Percentiles rank a stretch among this genome's conserved stretches.
Evolutionary conservation across 495 filamentous ascomycete genomes (phyloP).

Genomic region (Xanthoparmelia taractica): DNA sequence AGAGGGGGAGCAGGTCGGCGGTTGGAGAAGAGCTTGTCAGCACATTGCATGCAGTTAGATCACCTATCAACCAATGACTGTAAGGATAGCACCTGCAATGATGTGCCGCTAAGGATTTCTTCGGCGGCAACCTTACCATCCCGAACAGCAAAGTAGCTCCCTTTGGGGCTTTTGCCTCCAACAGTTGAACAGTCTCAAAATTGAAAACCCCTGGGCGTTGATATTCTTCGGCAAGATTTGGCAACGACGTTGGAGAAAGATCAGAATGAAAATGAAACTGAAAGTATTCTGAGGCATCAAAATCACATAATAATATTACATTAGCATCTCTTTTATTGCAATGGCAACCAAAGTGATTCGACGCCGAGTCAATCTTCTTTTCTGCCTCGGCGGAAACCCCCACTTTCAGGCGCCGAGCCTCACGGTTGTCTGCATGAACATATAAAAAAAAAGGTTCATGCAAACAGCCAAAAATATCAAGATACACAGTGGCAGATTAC

Average conservation of each 20-base stretch:
- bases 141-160: background rate
- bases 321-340: too few relatives aligned
- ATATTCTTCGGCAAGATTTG: too few relatives aligned
- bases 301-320: too few relatives aligned
- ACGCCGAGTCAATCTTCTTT: background rate
- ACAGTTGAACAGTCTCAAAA: too few relatives aligned
- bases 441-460: background rate
- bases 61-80: background rate
- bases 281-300: too few relatives aligned
- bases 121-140: background rate
- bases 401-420: background rate
- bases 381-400: background rate
- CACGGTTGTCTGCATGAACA: background rate
- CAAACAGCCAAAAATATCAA: background rate
- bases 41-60: background rate
- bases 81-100: background rate
- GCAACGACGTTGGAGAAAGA: too few relatives aligned
- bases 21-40: conserved; percentile 4
- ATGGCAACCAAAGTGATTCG: too few relatives aligned
- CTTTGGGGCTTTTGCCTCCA: background rate
- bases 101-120: background rate
- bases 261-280: too few relatives aligned
- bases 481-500: background rate
- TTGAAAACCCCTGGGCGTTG: background rate
- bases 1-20: background rate